Evolutionary conservation across 805 yeast genomes (phyloP).

Genomic region (Scheffersomyces amazonensis): DNA sequence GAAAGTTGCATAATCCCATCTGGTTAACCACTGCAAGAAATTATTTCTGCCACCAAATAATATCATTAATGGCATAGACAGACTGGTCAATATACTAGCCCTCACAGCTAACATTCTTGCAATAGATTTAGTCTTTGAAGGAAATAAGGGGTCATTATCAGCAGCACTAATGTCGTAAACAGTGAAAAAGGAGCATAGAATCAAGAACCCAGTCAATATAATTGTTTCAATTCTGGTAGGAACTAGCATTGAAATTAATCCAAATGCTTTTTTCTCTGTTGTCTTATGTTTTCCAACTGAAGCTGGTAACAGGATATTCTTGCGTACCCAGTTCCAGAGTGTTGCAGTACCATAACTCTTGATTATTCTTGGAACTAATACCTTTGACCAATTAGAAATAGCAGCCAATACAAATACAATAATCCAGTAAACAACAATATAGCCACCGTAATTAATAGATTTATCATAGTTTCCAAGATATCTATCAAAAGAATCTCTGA

Average conservation of each 20-base stretch:
- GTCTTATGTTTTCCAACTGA: slow-evolving; percentile 24
- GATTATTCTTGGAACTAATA: slow-evolving; percentile 18
- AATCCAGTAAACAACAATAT: slow-evolving; percentile 30
- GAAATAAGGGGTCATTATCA: slow-evolving; percentile 35
- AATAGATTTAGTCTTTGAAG: slow-evolving; percentile 28
- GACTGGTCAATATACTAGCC: slow-evolving; percentile 26
- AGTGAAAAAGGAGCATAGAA: slow-evolving; percentile 23
- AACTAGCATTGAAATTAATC: slow-evolving; percentile 27
- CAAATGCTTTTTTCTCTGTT: slow-evolving; percentile 16
- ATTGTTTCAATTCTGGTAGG: slow-evolving; percentile 40
- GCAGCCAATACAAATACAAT: slow-evolving; percentile 21
- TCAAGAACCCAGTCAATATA: slow-evolving; percentile 27
- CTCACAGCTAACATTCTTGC: slow-evolving; percentile 41
- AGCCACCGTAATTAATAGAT: slow-evolving; percentile 43
- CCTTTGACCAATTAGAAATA: slow-evolving; percentile 31
- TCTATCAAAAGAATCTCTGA: slow-evolving; percentile 28
- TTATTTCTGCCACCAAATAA: slow-evolving; percentile 36
- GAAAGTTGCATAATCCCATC: slow-evolving; percentile 33
- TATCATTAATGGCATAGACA: slow-evolving; percentile 29
- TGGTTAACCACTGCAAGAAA: slow-evolving; percentile 34
- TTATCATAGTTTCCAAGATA: slow-evolving; percentile 40
- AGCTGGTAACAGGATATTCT: slow-evolving; percentile 40
- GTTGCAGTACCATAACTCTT: slow-evolving; percentile 21
- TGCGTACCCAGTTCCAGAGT: slow-evolving; percentile 28
- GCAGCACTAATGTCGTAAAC: slow-evolving; percentile 20